These are phyloP conservation scores for Nothophytophthora sp. DNA, from an alignment of 352 stramenopile species.

Conservation along the genomic window DNA sequence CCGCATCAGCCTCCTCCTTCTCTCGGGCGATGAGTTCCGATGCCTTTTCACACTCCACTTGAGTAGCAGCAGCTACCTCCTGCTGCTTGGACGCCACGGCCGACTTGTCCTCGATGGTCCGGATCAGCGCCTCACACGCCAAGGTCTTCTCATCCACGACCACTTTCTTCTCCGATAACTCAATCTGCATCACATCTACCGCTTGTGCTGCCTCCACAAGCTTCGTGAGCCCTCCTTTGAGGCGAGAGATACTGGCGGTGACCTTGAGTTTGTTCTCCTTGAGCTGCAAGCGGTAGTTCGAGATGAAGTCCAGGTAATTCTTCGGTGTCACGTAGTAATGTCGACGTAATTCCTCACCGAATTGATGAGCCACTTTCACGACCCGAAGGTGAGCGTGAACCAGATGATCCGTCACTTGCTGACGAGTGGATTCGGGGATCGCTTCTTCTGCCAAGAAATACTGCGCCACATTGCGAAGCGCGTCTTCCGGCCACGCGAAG, in stretches of 20 bases:
- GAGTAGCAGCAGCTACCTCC: constrained; percentile 88
- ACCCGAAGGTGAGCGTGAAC: constrained; percentile 93
- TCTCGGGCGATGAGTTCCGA: constrained; percentile 91
- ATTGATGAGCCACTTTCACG: constrained; percentile 88
- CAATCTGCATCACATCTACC: constrained; percentile 94
- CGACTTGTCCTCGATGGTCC: constrained; percentile 95
- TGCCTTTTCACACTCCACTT: constrained; percentile 91
- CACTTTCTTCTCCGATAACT: constrained; percentile 94
- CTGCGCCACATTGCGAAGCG: constrained; percentile 91
- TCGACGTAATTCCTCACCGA: constrained; percentile 89
- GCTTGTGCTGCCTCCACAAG: constrained; percentile 92
- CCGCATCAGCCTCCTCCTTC: constrained; percentile 93
- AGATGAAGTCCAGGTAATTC: constrained; percentile 97
- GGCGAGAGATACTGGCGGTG: constrained; percentile 85
- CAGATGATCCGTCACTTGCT: constrained; percentile 87
- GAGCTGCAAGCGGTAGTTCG: constrained; percentile 92
- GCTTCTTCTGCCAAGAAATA: constrained; percentile 94
- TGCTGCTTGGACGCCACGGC: constrained; percentile 91
- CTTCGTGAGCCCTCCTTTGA: constrained; percentile 93
- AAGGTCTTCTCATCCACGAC: constrained; percentile 96
- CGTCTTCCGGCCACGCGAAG: constrained; percentile 95
- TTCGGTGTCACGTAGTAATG: constrained; percentile 98
- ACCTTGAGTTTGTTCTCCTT: constrained; percentile 92
- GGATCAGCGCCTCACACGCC: constrained; percentile 93
- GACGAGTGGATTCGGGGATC: constrained; percentile 84